Evolutionary conservation across 352 stramenopile genomes (phyloP).

Genomic region (Phytopythium kandeliae): DNA sequence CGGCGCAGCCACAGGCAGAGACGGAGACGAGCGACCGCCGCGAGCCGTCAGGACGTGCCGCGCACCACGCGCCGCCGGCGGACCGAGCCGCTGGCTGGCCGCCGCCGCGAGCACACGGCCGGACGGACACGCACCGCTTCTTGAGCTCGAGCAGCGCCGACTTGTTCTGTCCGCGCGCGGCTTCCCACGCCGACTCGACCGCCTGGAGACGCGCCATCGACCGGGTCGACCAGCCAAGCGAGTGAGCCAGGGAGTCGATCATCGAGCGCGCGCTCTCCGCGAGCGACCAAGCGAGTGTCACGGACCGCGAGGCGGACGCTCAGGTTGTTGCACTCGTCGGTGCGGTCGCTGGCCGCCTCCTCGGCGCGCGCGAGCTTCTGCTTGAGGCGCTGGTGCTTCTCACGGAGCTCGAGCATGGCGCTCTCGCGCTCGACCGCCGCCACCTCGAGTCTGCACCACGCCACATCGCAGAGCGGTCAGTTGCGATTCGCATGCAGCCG

Average conservation of each 20-base stretch:
- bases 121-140: slow-evolving; percentile 62
- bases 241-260: too few relatives aligned
- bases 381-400: slow-evolving; percentile 74
- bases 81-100: too few relatives aligned
- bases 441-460: slow-evolving; percentile 44
- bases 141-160: slow-evolving; percentile 72
- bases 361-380: slow-evolving; percentile 43
- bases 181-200: slow-evolving; percentile 75
- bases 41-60: too few relatives aligned
- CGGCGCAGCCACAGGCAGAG: background rate
- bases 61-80: too few relatives aligned
- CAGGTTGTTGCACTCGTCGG: slow-evolving; percentile 70
- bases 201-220: slow-evolving; percentile 19
- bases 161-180: slow-evolving; percentile 74
- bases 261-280: too few relatives aligned
- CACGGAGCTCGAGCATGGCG: slow-evolving; percentile 63
- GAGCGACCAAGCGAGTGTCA: slow-evolving; percentile 1
- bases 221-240: too few relatives aligned
- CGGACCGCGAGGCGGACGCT: slow-evolving; percentile 49
- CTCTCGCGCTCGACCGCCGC: slow-evolving; percentile 70
- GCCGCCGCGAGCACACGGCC: too few relatives aligned
- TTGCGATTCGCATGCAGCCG: too few relatives aligned
- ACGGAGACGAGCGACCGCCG: too few relatives aligned
- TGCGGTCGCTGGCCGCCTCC: slow-evolving; percentile 39
- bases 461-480: too few relatives aligned